phyloP scores from a whole-genome alignment of 2,329 filamentous ascomycete genomes.

The Aspergillus glaucus region DNA sequence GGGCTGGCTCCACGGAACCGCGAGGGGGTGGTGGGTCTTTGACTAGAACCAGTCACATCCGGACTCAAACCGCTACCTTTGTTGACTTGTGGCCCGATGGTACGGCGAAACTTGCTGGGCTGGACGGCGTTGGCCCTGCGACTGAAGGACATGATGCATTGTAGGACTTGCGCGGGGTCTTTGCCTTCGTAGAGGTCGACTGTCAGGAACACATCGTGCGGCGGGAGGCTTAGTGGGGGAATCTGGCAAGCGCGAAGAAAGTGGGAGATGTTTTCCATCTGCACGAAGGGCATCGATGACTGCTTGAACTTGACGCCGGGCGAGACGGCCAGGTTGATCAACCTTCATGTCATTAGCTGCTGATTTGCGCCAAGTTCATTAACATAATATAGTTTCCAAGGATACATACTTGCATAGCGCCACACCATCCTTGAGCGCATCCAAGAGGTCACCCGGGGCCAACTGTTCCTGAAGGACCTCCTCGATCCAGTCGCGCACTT shows the following conservation, averaged over 20 bases:
- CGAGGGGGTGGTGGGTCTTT: constrained; percentile 35
- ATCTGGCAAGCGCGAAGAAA: constrained; percentile 84
- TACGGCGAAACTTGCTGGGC: constrained; percentile 64
- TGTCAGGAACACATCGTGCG: constrained; percentile 93
- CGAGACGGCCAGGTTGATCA: constrained; percentile 72
- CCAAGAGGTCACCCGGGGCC: constrained; percentile 68
- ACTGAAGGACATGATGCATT: constrained; percentile 88
- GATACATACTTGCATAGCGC: constrained; percentile 76
- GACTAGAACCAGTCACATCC: constrained; percentile 58
- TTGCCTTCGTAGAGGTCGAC: constrained; percentile 95
- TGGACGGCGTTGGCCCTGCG: constrained; percentile 71
- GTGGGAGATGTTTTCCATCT: constrained; percentile 99
- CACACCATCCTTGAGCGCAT: constrained; percentile 82
- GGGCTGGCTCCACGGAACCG: constrained; percentile 38
- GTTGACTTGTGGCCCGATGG: constrained; percentile 67
- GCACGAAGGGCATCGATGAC: constrained; percentile 93
- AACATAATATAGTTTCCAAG: too few relatives aligned
- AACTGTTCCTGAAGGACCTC: constrained; percentile 67
- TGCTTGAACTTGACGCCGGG: constrained; percentile 84
- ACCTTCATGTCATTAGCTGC: constrained; percentile 45
- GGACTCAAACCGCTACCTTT: constrained; percentile 55
- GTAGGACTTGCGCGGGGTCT: constrained; percentile 90
- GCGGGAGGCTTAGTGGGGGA: constrained; percentile 76
- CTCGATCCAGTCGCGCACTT: constrained; percentile 82
- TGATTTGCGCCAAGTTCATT: background rate